A percentile compares a stretch with the other conserved stretches of the same genome.
Evolutionary conservation across 768 basidiomycete species (phyloP).

Genomic region (Pleurotus sapidus): DNA sequence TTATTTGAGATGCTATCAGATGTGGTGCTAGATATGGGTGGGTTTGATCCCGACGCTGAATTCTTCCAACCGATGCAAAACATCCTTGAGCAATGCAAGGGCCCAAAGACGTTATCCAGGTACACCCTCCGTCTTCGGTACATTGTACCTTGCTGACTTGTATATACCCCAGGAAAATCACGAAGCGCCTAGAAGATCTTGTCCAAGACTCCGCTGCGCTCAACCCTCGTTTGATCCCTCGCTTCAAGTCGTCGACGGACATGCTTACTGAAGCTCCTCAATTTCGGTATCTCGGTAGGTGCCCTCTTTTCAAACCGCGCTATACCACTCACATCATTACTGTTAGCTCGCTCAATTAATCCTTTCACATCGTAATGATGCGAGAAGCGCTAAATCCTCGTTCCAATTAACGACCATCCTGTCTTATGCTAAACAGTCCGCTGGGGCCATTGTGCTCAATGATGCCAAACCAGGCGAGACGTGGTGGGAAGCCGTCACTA

Average conservation of each 20-base stretch:
- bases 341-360: slow-evolving; percentile 84
- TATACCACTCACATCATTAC: not conserved
- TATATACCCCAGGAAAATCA: slow-evolving; percentile 66
- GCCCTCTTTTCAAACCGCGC: not conserved
- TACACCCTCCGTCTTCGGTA: slow-evolving; percentile 28
- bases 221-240: slow-evolving; percentile 65
- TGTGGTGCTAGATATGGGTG: slow-evolving; percentile 67
- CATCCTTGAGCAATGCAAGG: slow-evolving; percentile 78
- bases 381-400: slow-evolving; percentile 71
- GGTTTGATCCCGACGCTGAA: slow-evolving; percentile 68
- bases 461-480: slow-evolving; percentile 61
- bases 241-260: slow-evolving; percentile 70
- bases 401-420: slow-evolving; percentile 76
- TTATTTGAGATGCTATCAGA: slow-evolving; percentile 41
- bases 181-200: slow-evolving; percentile 81
- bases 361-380: slow-evolving; percentile 81
- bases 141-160: not conserved
- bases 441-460: slow-evolving; percentile 66
- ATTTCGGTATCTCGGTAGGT: slow-evolving; percentile 86
- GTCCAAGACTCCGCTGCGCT: slow-evolving; percentile 69
- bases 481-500: slow-evolving; percentile 76
- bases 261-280: slow-evolving; percentile 79
- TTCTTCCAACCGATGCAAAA: slow-evolving; percentile 81
- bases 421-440: slow-evolving; percentile 70
- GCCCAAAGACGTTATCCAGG: slow-evolving; percentile 79